Evolutionary conservation across 139 green algal genomes (phyloP).

Genomic region (Mesotaenium endlicherianum): DNA sequence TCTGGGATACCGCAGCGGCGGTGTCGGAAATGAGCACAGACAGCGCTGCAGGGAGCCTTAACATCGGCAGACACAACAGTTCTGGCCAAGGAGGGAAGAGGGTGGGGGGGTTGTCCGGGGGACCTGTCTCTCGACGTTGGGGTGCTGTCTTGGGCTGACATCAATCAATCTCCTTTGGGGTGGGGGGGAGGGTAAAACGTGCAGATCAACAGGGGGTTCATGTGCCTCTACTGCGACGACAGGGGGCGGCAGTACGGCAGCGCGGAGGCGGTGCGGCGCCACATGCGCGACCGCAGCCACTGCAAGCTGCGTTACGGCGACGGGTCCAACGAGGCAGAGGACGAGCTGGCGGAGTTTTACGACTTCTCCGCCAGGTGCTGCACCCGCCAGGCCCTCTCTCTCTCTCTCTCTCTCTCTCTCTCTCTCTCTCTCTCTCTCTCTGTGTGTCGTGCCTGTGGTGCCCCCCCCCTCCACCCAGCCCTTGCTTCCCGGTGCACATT

Average conservation of each 20-base stretch:
- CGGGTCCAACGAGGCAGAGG: conserved; percentile 9
- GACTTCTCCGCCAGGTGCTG: conserved; percentile 45
- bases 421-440: not conserved
- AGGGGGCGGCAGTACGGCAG: not conserved
- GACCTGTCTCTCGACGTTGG: too few species aligned
- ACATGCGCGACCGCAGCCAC: conserved; percentile 47
- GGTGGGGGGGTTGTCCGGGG: too few species aligned
- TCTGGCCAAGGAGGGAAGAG: too few species aligned
- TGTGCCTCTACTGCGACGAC: conserved; percentile 49
- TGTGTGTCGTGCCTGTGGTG: not conserved
- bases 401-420: not conserved
- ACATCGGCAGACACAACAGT: too few species aligned
- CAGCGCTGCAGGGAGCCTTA: too few species aligned
- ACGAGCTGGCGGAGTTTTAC: conserved; percentile 51
- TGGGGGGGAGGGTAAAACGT: too few species aligned
- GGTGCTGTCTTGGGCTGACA: too few species aligned
- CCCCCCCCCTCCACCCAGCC: not conserved
- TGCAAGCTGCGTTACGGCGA: conserved; percentile 49
- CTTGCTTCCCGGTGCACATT: too few species aligned
- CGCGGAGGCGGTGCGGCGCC: conserved; percentile 16
- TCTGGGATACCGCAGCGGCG: too few species aligned
- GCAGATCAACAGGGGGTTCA: conserved; percentile 29
- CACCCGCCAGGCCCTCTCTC: not conserved
- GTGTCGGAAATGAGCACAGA: too few species aligned
- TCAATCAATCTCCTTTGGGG: too few species aligned